phyloP scores from a whole-genome alignment of 805 yeast species.

The Cyberlindnera misumaiensis region DNA sequence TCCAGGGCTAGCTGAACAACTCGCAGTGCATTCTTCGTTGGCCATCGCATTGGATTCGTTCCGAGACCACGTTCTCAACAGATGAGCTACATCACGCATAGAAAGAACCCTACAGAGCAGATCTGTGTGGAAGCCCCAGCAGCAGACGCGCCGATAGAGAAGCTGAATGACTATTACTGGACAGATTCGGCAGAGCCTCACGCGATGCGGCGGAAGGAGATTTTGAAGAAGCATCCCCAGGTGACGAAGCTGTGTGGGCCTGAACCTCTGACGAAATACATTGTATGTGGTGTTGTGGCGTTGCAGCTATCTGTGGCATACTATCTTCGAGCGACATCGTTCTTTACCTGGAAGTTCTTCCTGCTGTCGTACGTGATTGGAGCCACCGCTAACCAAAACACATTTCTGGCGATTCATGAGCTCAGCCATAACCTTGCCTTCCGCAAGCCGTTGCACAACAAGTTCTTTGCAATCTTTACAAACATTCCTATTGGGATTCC shows the following conservation, averaged over 20 bases:
- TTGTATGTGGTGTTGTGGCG: constrained; percentile 55
- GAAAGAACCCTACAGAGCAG: constrained; percentile 20
- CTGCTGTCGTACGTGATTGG: constrained; percentile 70
- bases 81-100: constrained; percentile 24
- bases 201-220: constrained; percentile 61
- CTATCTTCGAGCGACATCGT: constrained; percentile 46
- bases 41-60: no score
- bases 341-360: constrained; percentile 49
- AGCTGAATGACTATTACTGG: constrained; percentile 70
- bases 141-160: constrained; percentile 24
- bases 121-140: constrained; percentile 26
- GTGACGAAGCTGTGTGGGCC: constrained; percentile 76
- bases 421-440: constrained; percentile 79
- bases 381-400: constrained; percentile 79
- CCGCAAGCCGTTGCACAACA: constrained; percentile 70
- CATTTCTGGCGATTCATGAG: constrained; percentile 85
- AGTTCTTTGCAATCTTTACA: constrained; percentile 67
- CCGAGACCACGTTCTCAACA: not conserved
- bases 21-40: no score
- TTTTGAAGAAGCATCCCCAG: constrained; percentile 70
- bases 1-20: no score
- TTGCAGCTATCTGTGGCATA: constrained; percentile 66
- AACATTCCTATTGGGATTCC: constrained; percentile 89
- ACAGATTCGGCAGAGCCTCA: constrained; percentile 81
- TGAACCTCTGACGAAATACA: constrained; percentile 81